These are phyloP conservation scores for Globisporangium spinosum DNA, from an alignment of 352 stramenopile species.

Conservation along the genomic window DNA sequence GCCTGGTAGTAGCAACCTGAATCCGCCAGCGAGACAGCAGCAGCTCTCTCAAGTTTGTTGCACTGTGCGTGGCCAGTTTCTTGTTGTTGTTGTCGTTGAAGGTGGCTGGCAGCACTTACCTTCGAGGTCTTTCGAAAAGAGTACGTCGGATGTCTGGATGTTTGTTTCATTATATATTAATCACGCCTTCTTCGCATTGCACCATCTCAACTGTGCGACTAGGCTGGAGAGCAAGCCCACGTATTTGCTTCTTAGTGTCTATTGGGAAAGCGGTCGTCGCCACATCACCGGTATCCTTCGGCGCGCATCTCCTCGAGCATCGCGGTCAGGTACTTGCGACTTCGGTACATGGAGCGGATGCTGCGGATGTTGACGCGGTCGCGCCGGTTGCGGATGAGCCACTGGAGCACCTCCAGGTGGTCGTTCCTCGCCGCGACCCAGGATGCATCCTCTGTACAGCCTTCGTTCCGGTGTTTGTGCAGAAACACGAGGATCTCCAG, in stretches of 20 bases:
- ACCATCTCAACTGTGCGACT: neutral
- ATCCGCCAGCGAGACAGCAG: no score
- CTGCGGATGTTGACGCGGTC: slow-evolving; percentile 16
- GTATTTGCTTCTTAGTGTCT: neutral
- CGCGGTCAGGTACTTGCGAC: slow-evolving; percentile 9
- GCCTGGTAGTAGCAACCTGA: no score
- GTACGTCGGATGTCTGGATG: neutral
- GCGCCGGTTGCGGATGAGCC: slow-evolving; percentile 12
- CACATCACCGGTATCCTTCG: slow-evolving; percentile 7
- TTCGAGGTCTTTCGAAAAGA: neutral
- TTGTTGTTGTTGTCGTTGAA: no score
- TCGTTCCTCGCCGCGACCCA: slow-evolving; percentile 13
- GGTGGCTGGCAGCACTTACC: no score
- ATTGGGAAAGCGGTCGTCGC: neutral
- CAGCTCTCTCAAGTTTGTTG: no score
- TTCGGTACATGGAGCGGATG: slow-evolving; percentile 12
- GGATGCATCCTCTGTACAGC: slow-evolving; percentile 13
- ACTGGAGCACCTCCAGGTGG: slow-evolving; percentile 15
- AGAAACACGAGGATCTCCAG: slow-evolving; percentile 11
- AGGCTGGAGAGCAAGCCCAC: neutral
- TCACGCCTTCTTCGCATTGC: neutral
- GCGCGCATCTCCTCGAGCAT: slow-evolving; percentile 15
- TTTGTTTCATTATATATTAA: neutral
- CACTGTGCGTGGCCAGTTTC: no score
- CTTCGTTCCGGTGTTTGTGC: slow-evolving; percentile 6